Base-by-base conservation (phyloP, 495 filamentous ascomycete species). In the Hypoxylon crocopeplum region DNA sequence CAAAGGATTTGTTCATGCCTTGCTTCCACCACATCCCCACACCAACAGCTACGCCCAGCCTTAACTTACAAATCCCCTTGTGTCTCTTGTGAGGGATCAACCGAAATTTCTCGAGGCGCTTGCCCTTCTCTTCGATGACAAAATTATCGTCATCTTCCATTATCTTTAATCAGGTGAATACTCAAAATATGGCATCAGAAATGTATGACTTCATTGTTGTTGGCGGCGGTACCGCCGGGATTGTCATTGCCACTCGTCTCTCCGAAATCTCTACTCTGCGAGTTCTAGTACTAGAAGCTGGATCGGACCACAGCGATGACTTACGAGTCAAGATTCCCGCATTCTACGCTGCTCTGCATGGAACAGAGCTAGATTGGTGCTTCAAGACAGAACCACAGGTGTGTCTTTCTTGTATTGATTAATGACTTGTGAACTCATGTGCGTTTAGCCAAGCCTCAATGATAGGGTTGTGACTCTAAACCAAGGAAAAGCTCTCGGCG, bases 401-500 rank as follows among this genome's bases (percentile, higher is more conserved):
- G 36, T 15, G 29, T 12, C 7, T n/a, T 33, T 48, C 1, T 19
- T 19, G 22, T 45, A 13, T 15, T 39, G 4, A 11, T 19, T 22
- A 25, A 38, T 16, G 32, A 12, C 21, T 21, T 5, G 15, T 1
- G 2, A 24, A 34, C 32, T 57, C 32, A 57, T 16, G 10, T 3
- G 2, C 8, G 0, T 27, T 8, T 3, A 52, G 56, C 4, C 13
- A 0, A 73, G 75, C 1, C 71, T 81, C 37, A 77, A 81, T 37
- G 80, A 77, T 69, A 69, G 75, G 19, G 59, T 74, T 7, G 44
- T 77, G 48, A 59, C 44, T 56, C 59, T 78, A 45, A 57, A 75
- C 0, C 81, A 80, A 2, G 84, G 84, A 10, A 84, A 83, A 57
- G 70, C 77, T 33, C 68, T 87, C 1, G 85, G 84, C 7, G 85